phyloP scores from a whole-genome alignment of 169 alveolate genomes.

The Eimeria praecox region DNA sequence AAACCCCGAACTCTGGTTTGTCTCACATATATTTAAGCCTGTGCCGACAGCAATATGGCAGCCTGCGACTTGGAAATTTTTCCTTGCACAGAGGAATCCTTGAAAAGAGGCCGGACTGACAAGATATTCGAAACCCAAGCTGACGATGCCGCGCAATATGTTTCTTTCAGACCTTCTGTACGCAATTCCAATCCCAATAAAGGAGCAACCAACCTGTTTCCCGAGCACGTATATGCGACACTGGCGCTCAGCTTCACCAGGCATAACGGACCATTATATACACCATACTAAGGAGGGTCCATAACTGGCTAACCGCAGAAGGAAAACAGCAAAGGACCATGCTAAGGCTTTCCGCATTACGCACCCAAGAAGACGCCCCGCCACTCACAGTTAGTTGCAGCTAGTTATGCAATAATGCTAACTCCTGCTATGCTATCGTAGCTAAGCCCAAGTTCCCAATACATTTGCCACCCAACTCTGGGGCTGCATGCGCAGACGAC shows the following conservation, averaged over 20 bases:
- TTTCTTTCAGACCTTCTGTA: neutral
- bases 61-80: neutral
- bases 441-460: neutral
- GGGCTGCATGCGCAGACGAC: constrained; percentile 25
- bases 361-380: neutral
- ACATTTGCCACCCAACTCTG: neutral
- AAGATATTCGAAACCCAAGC: neutral
- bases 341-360: neutral
- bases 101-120: neutral
- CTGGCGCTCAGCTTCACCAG: neutral
- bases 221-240: neutral
- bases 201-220: neutral
- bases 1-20: too few species aligned
- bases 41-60: neutral
- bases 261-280: neutral
- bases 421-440: neutral
- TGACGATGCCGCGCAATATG: too few species aligned
- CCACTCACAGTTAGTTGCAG: neutral
- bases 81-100: neutral
- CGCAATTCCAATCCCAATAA: neutral
- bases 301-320: neutral
- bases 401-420: neutral
- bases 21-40: neutral
- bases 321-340: neutral
- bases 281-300: neutral